Percentiles rank a stretch among this genome's conserved stretches.
These are phyloP conservation scores for Manihot esculenta DNA, from an alignment of 441 rosid species.

Conservation along the genomic window DNA sequence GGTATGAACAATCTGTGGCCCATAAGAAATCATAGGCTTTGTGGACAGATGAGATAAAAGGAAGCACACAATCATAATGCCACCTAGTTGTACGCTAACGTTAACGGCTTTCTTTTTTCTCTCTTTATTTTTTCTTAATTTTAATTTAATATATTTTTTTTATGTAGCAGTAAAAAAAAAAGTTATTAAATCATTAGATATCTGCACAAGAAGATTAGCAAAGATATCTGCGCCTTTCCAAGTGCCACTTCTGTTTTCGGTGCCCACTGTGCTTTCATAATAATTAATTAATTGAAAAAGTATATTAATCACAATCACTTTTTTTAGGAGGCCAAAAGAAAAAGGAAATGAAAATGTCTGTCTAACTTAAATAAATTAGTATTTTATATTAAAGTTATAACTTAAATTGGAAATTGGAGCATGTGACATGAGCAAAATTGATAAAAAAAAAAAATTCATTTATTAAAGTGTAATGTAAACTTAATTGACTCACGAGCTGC, in stretches of 20 bases:
- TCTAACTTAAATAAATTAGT: no score
- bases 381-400: no score
- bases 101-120: slow-evolving; percentile 9
- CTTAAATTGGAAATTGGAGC: no score
- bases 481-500: slow-evolving; percentile 24
- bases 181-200: background rate
- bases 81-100: slow-evolving; percentile 40
- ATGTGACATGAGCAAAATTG: background rate
- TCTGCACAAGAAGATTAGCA: background rate
- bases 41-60: slow-evolving; percentile 40
- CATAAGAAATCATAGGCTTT: slow-evolving; percentile 37
- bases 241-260: no score
- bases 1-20: slow-evolving; percentile 28
- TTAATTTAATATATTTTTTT: background rate
- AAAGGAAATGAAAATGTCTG: background rate
- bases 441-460: background rate
- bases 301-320: background rate
- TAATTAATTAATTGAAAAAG: background rate
- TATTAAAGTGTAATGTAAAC: background rate
- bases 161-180: background rate
- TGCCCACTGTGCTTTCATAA: background rate
- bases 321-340: background rate
- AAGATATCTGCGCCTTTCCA: background rate
- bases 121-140: background rate
- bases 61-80: slow-evolving; percentile 42